Evolutionary conservation across 73 alveolate species (phyloP).

Genomic region (Tetrahymena malaccensis): DNA sequence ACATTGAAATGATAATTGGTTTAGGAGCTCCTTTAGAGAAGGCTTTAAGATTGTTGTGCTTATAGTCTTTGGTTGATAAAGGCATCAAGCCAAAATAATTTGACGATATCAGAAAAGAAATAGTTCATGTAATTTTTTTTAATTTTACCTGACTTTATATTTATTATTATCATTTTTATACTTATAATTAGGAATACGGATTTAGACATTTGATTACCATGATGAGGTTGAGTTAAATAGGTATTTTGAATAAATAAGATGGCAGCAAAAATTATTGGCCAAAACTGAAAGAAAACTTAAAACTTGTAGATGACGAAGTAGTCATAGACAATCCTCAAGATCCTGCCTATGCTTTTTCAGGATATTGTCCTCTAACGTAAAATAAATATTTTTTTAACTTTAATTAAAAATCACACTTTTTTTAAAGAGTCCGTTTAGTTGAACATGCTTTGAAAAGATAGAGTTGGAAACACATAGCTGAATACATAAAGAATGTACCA

Average conservation of each 20-base stretch:
- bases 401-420: background rate
- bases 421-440: background rate
- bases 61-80: slow-evolving; percentile 22
- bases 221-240: background rate
- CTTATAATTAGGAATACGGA: background rate
- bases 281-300: slow-evolving; percentile 11
- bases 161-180: too few relatives aligned
- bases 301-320: slow-evolving; percentile 18
- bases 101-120: slow-evolving; percentile 44
- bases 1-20: slow-evolving; percentile 37
- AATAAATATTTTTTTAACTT: background rate
- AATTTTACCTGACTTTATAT: background rate
- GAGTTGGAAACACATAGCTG: background rate
- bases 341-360: slow-evolving; percentile 25
- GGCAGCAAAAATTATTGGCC: slow-evolving; percentile 15
- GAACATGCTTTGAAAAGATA: background rate
- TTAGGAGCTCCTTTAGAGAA: slow-evolving; percentile 33
- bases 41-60: slow-evolving; percentile 36
- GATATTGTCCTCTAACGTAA: slow-evolving; percentile 33
- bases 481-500: background rate
- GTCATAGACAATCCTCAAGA: slow-evolving; percentile 28
- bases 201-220: slow-evolving; percentile 2
- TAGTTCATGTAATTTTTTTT: slow-evolving; percentile 16
- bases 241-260: background rate
- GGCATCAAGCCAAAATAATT: slow-evolving; percentile 36